Base-by-base conservation (phyloP, 169 alveolate species). In the Cryptosporidium ubiquitum region DNA sequence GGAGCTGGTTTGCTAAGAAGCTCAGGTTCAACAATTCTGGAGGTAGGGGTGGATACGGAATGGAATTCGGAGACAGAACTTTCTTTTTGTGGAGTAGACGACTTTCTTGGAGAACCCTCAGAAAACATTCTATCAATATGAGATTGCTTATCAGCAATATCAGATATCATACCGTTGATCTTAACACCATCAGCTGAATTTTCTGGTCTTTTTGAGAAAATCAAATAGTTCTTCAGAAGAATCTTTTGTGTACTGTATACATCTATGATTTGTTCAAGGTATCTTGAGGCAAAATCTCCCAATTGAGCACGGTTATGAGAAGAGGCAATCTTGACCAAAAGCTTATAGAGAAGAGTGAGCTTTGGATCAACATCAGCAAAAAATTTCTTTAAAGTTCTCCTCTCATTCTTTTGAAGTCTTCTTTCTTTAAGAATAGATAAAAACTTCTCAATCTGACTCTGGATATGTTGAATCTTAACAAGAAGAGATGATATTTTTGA, bases 151-250 rank as follows among this genome's bases (percentile, higher is more conserved):
- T 37, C 26, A 3, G 66, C 23, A 18, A 79, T 40, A 0, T 79
- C 75, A 7, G 29, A n/a, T 61, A 79, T 49, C 37, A 64, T 40
- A 14, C 51, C 12, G 23, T 44, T 79, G 29, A 79, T 79, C 61
- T 64, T 79, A 12, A 79, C 14, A 4, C 89, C 89, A 61, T 79
- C 89, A 26, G 73, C 49, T n/a, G 89, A 79, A 35, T 35, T 33
- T 14, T 79, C 89, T 20, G 69, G 31, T 47, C 89, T 79, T 37
- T 47, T 64, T n/a, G 89, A 79, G 29, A 35, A 47, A 0, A 2
- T 12, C 39, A 79, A 49, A 29, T 79, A 79, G 29, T 39, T 51
- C 61, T 57, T 79, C 14, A 79, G 55, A 6, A 79, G 69, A 1
- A 40, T 12, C 75, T 31, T 33, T n/a, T 79, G 79, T 6, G 20